Evolutionary conservation across 179 eudicot species (phyloP).

Genomic region (Monotropa hypopitys): DNA sequence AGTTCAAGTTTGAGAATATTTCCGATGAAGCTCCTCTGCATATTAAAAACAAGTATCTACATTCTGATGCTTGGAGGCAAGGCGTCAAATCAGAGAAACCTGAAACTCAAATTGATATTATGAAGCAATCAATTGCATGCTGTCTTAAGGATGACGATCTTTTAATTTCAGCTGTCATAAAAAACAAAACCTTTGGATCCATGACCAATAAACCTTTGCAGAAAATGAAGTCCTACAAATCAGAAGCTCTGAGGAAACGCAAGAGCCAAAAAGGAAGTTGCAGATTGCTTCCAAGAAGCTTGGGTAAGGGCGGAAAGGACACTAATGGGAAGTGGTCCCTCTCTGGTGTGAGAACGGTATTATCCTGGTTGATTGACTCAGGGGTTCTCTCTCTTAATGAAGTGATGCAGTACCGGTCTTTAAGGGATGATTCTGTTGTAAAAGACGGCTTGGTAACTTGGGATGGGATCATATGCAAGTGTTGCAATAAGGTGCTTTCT

Average conservation of each 20-base stretch:
- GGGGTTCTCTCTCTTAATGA: conserved; percentile 51
- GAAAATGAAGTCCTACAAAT: conserved; percentile 20
- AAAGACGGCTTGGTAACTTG: conserved; percentile 62
- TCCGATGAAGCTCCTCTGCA: conserved; percentile 5
- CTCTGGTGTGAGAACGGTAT: conserved; percentile 50
- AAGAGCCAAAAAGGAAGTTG: conserved; percentile 71
- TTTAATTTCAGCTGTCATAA: conserved; percentile 58
- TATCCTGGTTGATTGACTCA: conserved; percentile 66
- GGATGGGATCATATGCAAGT: conserved; percentile 66
- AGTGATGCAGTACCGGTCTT: conserved; percentile 53
- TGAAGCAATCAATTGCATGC: conserved; percentile 31
- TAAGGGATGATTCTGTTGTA: conserved; percentile 52
- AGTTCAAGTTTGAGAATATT: conserved; percentile 7
- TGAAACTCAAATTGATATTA: conserved; percentile 8
- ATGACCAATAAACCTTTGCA: conserved; percentile 18
- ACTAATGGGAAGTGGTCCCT: conserved; percentile 44
- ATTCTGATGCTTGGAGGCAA: conserved; percentile 18
- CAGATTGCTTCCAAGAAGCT: conserved; percentile 62
- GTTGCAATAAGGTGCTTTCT: conserved; percentile 57
- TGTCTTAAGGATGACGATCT: conserved; percentile 63
- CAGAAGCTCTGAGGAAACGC: conserved; percentile 36
- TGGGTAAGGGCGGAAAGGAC: conserved; percentile 50
- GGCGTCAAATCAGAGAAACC: conserved; percentile 9
- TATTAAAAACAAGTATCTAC: background rate
- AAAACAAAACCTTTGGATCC: conserved; percentile 34